Conservation (phyloP, 306 rosid genomes). For the Rubus idaeus region DNA sequence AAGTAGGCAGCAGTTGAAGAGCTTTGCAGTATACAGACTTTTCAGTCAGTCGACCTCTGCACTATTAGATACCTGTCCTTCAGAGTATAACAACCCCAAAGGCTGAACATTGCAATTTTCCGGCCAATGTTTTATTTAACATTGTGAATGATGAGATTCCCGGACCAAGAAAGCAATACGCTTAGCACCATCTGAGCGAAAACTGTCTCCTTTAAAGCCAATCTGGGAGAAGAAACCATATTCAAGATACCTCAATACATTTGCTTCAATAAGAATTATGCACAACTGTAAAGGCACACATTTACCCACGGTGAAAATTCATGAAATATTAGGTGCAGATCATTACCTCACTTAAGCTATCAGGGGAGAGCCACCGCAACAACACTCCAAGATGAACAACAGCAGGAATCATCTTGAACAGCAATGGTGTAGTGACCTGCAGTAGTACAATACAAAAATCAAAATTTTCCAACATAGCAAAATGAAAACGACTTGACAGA, state of each 20-base stretch:
- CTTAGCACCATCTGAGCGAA: constrained; percentile 71
- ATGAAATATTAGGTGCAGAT: background rate
- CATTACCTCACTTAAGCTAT: constrained; percentile 71
- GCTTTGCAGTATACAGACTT: constrained; percentile 24
- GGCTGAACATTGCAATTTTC: constrained; percentile 35
- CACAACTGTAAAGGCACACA: constrained; percentile 2
- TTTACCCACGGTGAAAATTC: constrained; percentile 10
- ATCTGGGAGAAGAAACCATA: constrained; percentile 57
- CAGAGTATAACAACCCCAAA: constrained; percentile 43
- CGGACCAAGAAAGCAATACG: constrained; percentile 70
- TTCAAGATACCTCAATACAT: constrained; percentile 32
- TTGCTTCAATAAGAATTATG: constrained; percentile 15
- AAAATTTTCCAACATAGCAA: constrained; percentile 16
- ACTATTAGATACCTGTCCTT: constrained; percentile 45
- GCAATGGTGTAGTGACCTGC: constrained; percentile 99
- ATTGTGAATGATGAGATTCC: constrained; percentile 74
- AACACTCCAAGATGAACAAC: constrained; percentile 79
- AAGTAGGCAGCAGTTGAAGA: constrained; percentile 30
- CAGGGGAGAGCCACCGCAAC: constrained; percentile 85
- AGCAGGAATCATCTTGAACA: constrained; percentile 92
- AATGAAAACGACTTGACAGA: background rate
- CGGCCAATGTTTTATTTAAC: constrained; percentile 39
- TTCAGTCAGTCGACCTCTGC: constrained; percentile 39
- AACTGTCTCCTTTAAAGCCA: constrained; percentile 68
- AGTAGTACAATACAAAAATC: constrained; percentile 22